Percentiles rank a stretch among this genome's conserved stretches.
phyloP scores from a whole-genome alignment of 129 eudicot genomes.

The Flaveria ramosissima region DNA sequence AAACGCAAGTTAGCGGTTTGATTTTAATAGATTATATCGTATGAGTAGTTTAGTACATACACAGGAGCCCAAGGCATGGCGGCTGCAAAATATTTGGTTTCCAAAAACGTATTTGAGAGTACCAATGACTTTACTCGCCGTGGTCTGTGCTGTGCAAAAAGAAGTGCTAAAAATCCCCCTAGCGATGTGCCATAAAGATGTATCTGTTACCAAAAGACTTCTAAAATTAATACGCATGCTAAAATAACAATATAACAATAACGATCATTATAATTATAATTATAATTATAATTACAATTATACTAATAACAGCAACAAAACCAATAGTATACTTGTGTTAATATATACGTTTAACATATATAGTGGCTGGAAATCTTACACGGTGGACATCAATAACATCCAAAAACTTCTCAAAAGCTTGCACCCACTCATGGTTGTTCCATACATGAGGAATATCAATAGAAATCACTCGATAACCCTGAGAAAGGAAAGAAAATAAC shows the following conservation, averaged over 20 bases:
- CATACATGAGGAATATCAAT: constrained; percentile 97
- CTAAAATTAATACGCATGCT: not conserved
- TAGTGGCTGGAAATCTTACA: constrained; percentile 54
- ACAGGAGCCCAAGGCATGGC: constrained; percentile 99
- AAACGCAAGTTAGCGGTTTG: not conserved
- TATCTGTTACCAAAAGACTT: constrained; percentile 49
- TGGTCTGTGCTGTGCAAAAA: constrained; percentile 96
- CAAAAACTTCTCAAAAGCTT: constrained; percentile 94
- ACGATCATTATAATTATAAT: not conserved
- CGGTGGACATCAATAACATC: constrained; percentile 92
- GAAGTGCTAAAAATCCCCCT: constrained; percentile 96
- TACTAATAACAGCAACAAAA: not conserved
- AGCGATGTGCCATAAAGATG: constrained; percentile 97
- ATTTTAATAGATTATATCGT: not conserved
- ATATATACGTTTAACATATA: constrained; percentile 4
- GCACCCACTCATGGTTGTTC: constrained; percentile 94
- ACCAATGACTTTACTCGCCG: constrained; percentile 87
- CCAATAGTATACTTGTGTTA: constrained; percentile 17
- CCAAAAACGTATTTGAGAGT: constrained; percentile 87
- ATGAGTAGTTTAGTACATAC: constrained; percentile 48
- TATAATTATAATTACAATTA: not conserved
- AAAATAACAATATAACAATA: not conserved
- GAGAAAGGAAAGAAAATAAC: constrained; percentile 29
- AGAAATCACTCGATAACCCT: constrained; percentile 97
- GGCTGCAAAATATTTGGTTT: constrained; percentile 69